These are phyloP conservation scores for Aspergillus texensis DNA, from an alignment of 2,329 filamentous ascomycete species.

Conservation along the genomic window DNA sequence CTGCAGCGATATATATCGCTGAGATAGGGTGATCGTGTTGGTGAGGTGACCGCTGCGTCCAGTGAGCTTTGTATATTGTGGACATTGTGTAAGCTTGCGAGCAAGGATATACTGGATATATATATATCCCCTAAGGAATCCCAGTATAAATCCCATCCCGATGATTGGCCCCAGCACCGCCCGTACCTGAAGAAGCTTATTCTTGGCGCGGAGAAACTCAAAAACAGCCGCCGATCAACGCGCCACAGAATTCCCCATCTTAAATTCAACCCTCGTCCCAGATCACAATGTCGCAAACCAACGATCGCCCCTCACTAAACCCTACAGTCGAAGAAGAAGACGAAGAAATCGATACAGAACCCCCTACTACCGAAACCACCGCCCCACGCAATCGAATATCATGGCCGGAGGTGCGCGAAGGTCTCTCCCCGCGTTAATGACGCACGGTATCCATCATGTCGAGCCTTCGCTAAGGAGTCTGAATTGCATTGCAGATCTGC, in stretches of 20 bases:
- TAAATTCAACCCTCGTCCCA: slow-evolving; percentile 20
- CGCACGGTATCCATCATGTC: background rate
- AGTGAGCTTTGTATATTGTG: too few relatives aligned
- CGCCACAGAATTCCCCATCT: slow-evolving; percentile 4
- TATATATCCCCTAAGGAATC: too few relatives aligned
- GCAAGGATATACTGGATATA: too few relatives aligned
- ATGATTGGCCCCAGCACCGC: background rate
- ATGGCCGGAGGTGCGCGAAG: slow-evolving; percentile 27
- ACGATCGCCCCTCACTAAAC: slow-evolving; percentile 9
- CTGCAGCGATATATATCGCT: too few relatives aligned
- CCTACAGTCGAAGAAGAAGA: slow-evolving; percentile 23
- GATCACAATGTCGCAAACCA: slow-evolving; percentile 9
- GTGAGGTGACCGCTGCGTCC: too few relatives aligned
- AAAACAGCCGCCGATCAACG: background rate
- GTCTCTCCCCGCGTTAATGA: background rate
- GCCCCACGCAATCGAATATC: slow-evolving; percentile 1
- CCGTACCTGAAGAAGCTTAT: background rate
- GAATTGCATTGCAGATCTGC: slow-evolving; percentile 34
- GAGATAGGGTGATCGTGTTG: too few relatives aligned
- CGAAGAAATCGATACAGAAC: background rate
- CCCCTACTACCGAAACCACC: background rate
- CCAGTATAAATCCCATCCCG: too few relatives aligned
- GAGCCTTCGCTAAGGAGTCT: background rate
- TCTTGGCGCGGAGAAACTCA: slow-evolving; percentile 8
- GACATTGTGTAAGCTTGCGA: too few relatives aligned